These are phyloP conservation scores for Takashimella koratensis DNA, from an alignment of 1,284 basidiomycete genomes.

Conservation along the genomic window DNA sequence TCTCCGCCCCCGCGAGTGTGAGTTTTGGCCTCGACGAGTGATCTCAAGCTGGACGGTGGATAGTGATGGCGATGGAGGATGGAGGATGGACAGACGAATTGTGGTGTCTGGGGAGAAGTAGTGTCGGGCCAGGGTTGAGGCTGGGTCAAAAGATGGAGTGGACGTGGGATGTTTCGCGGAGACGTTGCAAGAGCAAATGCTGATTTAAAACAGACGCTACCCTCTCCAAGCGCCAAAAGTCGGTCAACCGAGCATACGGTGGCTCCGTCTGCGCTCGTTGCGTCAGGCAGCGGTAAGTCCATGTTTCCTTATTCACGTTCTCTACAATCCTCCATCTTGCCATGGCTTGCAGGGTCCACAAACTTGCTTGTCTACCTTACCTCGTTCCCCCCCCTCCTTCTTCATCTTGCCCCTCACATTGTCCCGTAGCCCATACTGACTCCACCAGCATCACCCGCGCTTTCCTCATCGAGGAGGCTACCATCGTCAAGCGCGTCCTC, in stretches of 20 bases:
- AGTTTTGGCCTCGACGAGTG: conserved; percentile 13
- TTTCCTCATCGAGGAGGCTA: conserved; percentile 98
- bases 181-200: too few relatives aligned
- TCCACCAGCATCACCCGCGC: conserved; percentile 83
- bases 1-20: conserved; percentile 79
- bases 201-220: conserved; percentile 60
- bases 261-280: conserved; percentile 91
- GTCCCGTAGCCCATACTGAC: too few relatives aligned
- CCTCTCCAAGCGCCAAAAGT: conserved; percentile 93
- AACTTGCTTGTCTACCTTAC: neutral
- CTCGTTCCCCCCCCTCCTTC: neutral
- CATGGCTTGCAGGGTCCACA: too few relatives aligned
- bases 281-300: conserved; percentile 78
- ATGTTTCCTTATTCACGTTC: neutral
- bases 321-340: conserved; percentile 1
- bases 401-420: neutral
- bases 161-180: too few relatives aligned
- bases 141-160: too few relatives aligned
- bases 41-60: too few relatives aligned
- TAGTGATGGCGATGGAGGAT: too few relatives aligned
- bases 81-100: too few relatives aligned
- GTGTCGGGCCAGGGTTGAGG: too few relatives aligned
- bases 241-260: conserved; percentile 88
- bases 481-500: conserved; percentile 99
- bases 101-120: too few relatives aligned